Percentiles rank a stretch among this genome's conserved stretches.
These are phyloP conservation scores for Aspergillus terreus DNA, from an alignment of 2,329 filamentous ascomycete genomes.

Conservation along the genomic window DNA sequence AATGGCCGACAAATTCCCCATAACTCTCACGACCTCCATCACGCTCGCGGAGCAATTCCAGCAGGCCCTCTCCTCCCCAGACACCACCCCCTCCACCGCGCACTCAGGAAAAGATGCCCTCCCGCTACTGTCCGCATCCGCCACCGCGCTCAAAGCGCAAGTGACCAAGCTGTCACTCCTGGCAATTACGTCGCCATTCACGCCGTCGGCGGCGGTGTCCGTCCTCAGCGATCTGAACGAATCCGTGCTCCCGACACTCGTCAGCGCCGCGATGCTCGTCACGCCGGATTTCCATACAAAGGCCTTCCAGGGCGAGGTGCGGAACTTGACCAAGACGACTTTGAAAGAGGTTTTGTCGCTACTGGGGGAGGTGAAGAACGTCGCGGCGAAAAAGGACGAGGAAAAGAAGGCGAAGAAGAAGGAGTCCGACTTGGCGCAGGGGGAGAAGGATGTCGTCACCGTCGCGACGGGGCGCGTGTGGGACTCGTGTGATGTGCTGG, in stretches of 20 bases:
- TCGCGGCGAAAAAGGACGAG: slow-evolving; percentile 44
- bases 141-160: slow-evolving; percentile 73
- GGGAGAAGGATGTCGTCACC: slow-evolving; percentile 53
- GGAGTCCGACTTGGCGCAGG: slow-evolving; percentile 23
- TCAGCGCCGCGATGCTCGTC: slow-evolving; percentile 67
- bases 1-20: slow-evolving; percentile 31
- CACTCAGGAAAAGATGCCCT: slow-evolving; percentile 45
- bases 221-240: slow-evolving; percentile 70
- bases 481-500: slow-evolving; percentile 74
- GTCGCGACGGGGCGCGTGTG: slow-evolving; percentile 74
- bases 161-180: slow-evolving; percentile 84
- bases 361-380: slow-evolving; percentile 53
- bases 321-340: slow-evolving; percentile 55
- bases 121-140: slow-evolving; percentile 66
- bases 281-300: slow-evolving; percentile 59
- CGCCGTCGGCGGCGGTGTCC: slow-evolving; percentile 67
- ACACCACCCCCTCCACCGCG: slow-evolving; percentile 6
- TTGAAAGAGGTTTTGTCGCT: slow-evolving; percentile 62
- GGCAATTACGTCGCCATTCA: slow-evolving; percentile 82
- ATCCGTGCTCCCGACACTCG: slow-evolving; percentile 69
- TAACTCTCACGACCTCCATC: slow-evolving; percentile 31
- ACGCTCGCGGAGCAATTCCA: slow-evolving; percentile 40
- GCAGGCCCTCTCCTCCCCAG: slow-evolving; percentile 28
- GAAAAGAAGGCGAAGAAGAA: slow-evolving; percentile 32
- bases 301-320: slow-evolving; percentile 61